Evolutionary conservation across 176 grass and related monocot genomes (phyloP).

Genomic region (Aechmea fasciata): DNA sequence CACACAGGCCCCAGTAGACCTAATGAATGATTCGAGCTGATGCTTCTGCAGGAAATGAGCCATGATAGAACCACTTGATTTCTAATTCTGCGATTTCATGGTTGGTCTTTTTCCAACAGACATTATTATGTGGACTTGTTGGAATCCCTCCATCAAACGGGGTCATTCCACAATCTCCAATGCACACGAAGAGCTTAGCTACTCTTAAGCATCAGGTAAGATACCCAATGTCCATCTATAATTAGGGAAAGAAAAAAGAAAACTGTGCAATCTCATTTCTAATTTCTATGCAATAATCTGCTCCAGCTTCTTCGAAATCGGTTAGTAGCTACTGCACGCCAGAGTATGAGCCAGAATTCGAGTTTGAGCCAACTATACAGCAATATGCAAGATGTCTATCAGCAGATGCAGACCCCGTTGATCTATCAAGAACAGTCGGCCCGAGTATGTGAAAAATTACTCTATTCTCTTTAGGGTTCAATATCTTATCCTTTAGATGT

Average conservation of each 20-base stretch:
- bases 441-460: constrained; percentile 27
- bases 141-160: constrained; percentile 97
- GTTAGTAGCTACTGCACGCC: constrained; percentile 54
- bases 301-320: constrained; percentile 71
- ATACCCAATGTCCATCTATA: background rate
- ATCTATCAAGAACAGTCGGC: constrained; percentile 46
- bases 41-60: no score
- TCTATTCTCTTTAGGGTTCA: background rate
- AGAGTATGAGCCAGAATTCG: constrained; percentile 69
- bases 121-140: constrained; percentile 83
- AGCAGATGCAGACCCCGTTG: constrained; percentile 86
- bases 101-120: constrained; percentile 39
- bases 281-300: constrained; percentile 12
- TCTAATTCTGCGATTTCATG: no score
- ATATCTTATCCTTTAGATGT: background rate
- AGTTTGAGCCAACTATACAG: constrained; percentile 87
- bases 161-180: constrained; percentile 96
- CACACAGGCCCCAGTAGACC: no score
- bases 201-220: constrained; percentile 96
- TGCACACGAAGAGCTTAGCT: constrained; percentile 98
- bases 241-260: background rate
- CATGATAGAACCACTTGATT: no score
- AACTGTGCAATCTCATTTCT: background rate
- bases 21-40: no score
- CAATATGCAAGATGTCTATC: constrained; percentile 83